Evolutionary conservation across 2,329 filamentous ascomycete genomes (phyloP).

Genomic region (Hymenoscyphus repandus): DNA sequence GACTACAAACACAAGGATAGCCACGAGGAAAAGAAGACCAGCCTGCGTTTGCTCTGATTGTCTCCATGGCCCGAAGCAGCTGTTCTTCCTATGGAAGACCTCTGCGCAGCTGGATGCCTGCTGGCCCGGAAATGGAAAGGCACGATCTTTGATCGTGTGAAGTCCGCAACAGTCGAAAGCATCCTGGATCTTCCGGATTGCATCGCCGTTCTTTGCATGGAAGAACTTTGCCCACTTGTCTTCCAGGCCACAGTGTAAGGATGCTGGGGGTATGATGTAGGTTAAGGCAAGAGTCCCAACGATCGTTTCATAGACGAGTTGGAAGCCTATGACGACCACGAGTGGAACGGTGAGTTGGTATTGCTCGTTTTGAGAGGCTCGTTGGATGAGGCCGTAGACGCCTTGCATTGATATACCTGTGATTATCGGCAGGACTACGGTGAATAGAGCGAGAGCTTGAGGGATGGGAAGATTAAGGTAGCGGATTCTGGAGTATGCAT

Average conservation of each 20-base stretch:
- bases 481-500: slow-evolving; percentile 27
- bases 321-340: slow-evolving; percentile 27
- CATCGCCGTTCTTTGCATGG: slow-evolving; percentile 40
- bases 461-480: slow-evolving; percentile 28
- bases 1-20: slow-evolving; percentile 46
- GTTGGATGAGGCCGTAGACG: slow-evolving; percentile 17
- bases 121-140: slow-evolving; percentile 50
- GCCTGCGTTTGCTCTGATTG: slow-evolving; percentile 47
- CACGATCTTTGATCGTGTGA: slow-evolving; percentile 49
- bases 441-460: slow-evolving; percentile 26
- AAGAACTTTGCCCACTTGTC: slow-evolving; percentile 52
- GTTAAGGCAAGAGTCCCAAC: slow-evolving; percentile 29
- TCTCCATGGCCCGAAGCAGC: slow-evolving; percentile 54
- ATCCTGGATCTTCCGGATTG: slow-evolving; percentile 59
- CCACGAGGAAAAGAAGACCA: slow-evolving; percentile 50
- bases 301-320: slow-evolving; percentile 30
- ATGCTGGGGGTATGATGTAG: slow-evolving; percentile 24
- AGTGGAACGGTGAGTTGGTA: slow-evolving; percentile 26
- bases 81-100: slow-evolving; percentile 39
- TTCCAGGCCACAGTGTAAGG: slow-evolving; percentile 48
- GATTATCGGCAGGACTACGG: slow-evolving; percentile 27
- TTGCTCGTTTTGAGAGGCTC: slow-evolving; percentile 19
- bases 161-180: slow-evolving; percentile 63
- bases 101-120: slow-evolving; percentile 24
- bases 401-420: slow-evolving; percentile 26